Percentiles rank a stretch among this genome's conserved stretches.
Conservation (phyloP, 2,329 filamentous ascomycete genomes). For the Penicillium sp. region DNA sequence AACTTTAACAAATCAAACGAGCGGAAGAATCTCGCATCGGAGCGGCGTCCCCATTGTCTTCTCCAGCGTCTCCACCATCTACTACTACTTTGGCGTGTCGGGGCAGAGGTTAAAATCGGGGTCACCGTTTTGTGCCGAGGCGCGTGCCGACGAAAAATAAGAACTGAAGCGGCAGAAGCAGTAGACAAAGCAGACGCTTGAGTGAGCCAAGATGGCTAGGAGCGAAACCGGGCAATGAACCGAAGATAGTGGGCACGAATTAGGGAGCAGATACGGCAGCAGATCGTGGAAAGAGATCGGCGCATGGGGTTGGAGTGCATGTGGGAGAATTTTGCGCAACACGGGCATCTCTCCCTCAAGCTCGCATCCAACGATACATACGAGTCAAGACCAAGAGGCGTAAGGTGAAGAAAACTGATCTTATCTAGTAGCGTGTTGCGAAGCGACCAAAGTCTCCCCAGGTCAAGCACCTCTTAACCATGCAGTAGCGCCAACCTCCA, state of each 20-base stretch:
- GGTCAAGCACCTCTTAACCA: constrained; percentile 3
- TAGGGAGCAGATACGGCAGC: not conserved
- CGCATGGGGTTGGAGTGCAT: not conserved
- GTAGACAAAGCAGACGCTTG: not conserved
- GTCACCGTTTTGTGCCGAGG: constrained; percentile 8
- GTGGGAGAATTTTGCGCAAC: not conserved
- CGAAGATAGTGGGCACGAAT: not conserved
- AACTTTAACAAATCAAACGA: constrained; percentile 17
- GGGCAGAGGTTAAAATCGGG: not conserved
- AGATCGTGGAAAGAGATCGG: constrained; percentile 1
- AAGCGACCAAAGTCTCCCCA: not conserved
- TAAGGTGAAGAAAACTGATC: not conserved
- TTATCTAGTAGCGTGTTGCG: not conserved
- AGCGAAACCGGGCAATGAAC: not conserved
- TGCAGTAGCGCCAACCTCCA: constrained; percentile 12
- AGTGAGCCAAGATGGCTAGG: not conserved
- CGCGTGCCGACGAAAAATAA: not conserved
- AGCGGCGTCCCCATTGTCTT: not conserved
- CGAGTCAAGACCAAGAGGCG: not conserved
- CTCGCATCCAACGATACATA: not conserved
- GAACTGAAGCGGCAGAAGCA: not conserved
- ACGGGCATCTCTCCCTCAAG: not conserved
- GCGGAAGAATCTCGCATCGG: constrained; percentile 1
- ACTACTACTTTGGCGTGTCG: not conserved
- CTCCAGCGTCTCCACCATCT: constrained; percentile 8